Base-by-base conservation (phyloP, 441 rosid genomes). In the Daphne laureola region DNA sequence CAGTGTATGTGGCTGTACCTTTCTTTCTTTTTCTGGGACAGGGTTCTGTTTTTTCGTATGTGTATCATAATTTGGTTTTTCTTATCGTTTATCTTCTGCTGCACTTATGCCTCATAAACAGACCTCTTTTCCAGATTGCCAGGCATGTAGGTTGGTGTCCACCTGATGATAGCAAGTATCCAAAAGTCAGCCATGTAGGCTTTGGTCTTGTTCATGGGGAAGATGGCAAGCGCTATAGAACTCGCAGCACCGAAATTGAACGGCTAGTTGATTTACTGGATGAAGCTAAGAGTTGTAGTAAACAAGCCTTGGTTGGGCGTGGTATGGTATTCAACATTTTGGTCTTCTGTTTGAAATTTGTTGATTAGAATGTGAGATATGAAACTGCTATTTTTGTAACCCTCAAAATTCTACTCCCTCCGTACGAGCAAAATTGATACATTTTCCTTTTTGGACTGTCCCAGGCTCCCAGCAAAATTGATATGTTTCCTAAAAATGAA, bases 201-300 rank as follows among this genome's bases (percentile, higher is more conserved):
- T 89, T 92, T 74, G 96, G 97, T 49, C 86, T 89, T 66, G 96
- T 89, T 67, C 78, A 72, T 42, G 98, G 98, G 61, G 96, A 83
- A 21, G 98, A 89, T 73, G 84, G 86, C 25, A 92, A 92, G 70
- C 82, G 92, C 16, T 84, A 89, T 71, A 76, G 96, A 67, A 89
- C 94, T 58, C 90, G 97, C 5, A 55, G 66, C 63, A 50, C 88
- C 49, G 96, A 92, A 64, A 96, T 92, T 42, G 94, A 89, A 57
- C 86, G 92, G 54, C 75, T 92, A 26, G 96, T 79, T 72, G 98
- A 92, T 84, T 79, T 89, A 69, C 89, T 87, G 17, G 96, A 86
- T 69, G 98, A 92, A 75, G 94, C 98, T 59, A 86, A 86, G 75
- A 59, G 43, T 60, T 83, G 90, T 52, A 82, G 96, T 65, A 86